These are phyloP conservation scores for Fusarium abutilonis DNA, from an alignment of 2,329 filamentous ascomycete genomes.

Conservation along the genomic window DNA sequence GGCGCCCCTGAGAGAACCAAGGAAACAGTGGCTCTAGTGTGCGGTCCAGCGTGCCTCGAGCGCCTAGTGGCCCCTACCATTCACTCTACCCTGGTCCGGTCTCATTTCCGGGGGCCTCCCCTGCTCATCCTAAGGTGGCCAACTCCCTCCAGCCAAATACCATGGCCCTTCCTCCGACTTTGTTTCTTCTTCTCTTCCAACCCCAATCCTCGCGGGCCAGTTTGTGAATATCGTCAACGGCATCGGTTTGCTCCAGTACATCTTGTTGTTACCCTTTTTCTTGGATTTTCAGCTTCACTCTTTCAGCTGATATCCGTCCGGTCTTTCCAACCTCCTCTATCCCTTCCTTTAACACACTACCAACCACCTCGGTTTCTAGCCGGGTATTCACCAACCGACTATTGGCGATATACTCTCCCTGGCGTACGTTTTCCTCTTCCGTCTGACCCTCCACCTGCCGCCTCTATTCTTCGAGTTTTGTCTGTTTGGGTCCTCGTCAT, in stretches of 20 bases:
- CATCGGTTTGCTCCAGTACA: conserved; percentile 42
- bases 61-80: conserved; percentile 31
- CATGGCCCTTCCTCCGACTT: conserved; percentile 23
- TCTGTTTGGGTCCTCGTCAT: conserved; percentile 23
- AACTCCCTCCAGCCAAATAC: conserved; percentile 32
- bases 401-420: conserved; percentile 47
- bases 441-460: conserved; percentile 39
- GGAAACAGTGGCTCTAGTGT: conserved; percentile 32
- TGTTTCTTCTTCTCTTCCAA: conserved; percentile 37
- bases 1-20: conserved; percentile 38
- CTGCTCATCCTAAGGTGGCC: conserved; percentile 24
- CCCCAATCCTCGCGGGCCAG: conserved; percentile 43
- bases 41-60: conserved; percentile 28
- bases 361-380: conserved; percentile 36
- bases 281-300: conserved; percentile 56
- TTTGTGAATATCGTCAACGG: conserved; percentile 42
- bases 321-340: conserved; percentile 45
- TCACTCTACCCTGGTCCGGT: conserved; percentile 26
- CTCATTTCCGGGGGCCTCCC: conserved; percentile 42
- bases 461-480: conserved; percentile 23
- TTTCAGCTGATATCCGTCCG: conserved; percentile 55
- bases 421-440: conserved; percentile 40
- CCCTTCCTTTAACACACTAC: conserved; percentile 37
- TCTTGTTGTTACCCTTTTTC: conserved; percentile 43
- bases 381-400: conserved; percentile 40